These are phyloP conservation scores for Sugiyamaella neomexicana DNA, from an alignment of 1,139 yeast genomes.

Conservation along the genomic window DNA sequence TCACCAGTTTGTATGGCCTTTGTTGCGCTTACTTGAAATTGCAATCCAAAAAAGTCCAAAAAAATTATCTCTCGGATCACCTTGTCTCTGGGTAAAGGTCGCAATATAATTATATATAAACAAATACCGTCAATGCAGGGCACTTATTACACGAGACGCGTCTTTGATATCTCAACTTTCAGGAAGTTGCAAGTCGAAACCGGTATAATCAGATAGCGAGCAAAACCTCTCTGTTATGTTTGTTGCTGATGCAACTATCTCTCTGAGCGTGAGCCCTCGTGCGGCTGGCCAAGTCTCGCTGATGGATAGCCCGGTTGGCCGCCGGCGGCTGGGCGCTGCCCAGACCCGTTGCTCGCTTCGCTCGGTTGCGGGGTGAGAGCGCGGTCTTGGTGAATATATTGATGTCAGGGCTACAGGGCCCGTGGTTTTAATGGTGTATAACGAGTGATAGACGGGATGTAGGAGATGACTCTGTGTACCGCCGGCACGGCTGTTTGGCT, in stretches of 20 bases:
- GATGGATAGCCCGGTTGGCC: not conserved
- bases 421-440: too few relatives aligned
- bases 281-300: not conserved
- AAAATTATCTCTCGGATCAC: not conserved
- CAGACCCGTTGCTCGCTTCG: conserved; percentile 1
- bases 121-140: conserved; percentile 6
- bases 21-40: not conserved
- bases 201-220: not conserved
- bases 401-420: too few relatives aligned
- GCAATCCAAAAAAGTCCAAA: not conserved
- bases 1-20: not conserved
- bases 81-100: not conserved
- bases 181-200: not conserved
- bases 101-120: not conserved
- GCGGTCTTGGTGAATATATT: too few relatives aligned
- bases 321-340: conserved; percentile 1
- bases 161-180: conserved; percentile 5
- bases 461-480: too few relatives aligned
- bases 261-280: not conserved
- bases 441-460: too few relatives aligned
- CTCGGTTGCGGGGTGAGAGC: not conserved
- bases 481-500: too few relatives aligned
- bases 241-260: conserved; percentile 7
- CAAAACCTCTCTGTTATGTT: not conserved
- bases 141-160: conserved; percentile 14